Evolutionary conservation across 2,329 filamentous ascomycete genomes (phyloP), one percentile per base, ranked within the genome.

Genomic region (Xylaria polymorpha): DNA sequence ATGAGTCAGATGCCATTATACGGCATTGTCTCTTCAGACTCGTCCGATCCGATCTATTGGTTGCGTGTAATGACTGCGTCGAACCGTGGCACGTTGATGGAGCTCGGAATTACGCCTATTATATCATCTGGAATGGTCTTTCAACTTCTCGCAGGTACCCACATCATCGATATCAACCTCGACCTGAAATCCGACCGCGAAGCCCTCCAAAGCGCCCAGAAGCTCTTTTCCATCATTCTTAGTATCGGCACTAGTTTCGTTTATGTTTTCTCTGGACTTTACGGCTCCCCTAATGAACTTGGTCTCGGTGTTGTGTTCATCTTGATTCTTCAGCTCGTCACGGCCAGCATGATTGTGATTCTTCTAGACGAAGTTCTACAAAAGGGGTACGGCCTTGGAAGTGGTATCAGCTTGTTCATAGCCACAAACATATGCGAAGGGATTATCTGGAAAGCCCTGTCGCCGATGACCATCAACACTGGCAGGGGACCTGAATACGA

Each of bases 391-490:
- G 96, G 96, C 83, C 92, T 99, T 74, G 96, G 96, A 84, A 97
- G 93, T 80, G 96, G 96, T 85, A 99, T 99, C 82, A 98, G 95
- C 57, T 92, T 99, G 73, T 99, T 99, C 89, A 99, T 99, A 81
- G 96, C 96, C 75, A 99, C 96, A 86, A 98, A 98, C 89, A 98
- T 99, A 80, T 99, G 96, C 93, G 96, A 99, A 88, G 98, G 95
- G 67, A 99, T 99, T 83, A 92, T 99, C 86, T 99, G 96, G 96
- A 98, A 98, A 89, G 96, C 97, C 61, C 98, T 99, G 88, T 98
- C 95, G 62, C 97, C 97, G 66, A 98, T 94, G 70, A 98, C 96
- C 80, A 97, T 98, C 86, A 99, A 99, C 89, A 99, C 97, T 74
- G 96, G 96, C 76, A 94, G 96, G 88, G 96, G 96, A 70, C 97